phyloP scores from a whole-genome alignment of 129 eudicot genomes.

The Tagetes erecta region DNA sequence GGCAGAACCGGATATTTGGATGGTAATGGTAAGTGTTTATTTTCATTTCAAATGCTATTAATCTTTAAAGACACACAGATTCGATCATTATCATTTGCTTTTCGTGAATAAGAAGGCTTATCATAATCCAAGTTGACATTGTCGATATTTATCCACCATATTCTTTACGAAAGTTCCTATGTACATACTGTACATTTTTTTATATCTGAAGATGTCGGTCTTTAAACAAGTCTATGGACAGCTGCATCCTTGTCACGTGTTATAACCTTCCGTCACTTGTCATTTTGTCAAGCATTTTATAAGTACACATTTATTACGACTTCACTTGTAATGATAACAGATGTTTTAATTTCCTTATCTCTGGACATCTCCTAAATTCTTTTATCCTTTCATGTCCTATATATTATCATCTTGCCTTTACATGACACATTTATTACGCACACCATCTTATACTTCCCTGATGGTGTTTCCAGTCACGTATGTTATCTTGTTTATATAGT shows the following conservation, averaged over 20 bases:
- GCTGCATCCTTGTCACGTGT: not conserved
- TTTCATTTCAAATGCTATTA: not conserved
- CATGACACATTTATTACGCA: not conserved
- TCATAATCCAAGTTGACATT: constrained; percentile 1
- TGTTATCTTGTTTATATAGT: not conserved
- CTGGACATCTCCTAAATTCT: not conserved
- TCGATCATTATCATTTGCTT: constrained; percentile 4
- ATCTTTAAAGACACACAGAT: not conserved
- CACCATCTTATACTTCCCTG: not conserved
- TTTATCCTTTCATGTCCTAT: not conserved
- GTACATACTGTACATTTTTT: not conserved
- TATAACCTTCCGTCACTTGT: constrained; percentile 14
- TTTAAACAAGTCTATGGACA: not conserved
- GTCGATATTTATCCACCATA: not conserved
- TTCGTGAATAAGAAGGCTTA: constrained; percentile 4
- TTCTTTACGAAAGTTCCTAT: not conserved
- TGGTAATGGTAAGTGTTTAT: constrained; percentile 73
- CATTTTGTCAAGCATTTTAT: not conserved
- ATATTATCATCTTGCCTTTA: not conserved
- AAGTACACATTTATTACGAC: not conserved
- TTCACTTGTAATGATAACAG: constrained; percentile 5
- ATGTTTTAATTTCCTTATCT: not conserved
- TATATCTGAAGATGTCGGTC: not conserved
- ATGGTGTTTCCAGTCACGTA: not conserved
- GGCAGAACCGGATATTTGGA: constrained; percentile 99